These are phyloP conservation scores for Gentiana straminea DNA, from an alignment of 257 asterid species.

Conservation along the genomic window DNA sequence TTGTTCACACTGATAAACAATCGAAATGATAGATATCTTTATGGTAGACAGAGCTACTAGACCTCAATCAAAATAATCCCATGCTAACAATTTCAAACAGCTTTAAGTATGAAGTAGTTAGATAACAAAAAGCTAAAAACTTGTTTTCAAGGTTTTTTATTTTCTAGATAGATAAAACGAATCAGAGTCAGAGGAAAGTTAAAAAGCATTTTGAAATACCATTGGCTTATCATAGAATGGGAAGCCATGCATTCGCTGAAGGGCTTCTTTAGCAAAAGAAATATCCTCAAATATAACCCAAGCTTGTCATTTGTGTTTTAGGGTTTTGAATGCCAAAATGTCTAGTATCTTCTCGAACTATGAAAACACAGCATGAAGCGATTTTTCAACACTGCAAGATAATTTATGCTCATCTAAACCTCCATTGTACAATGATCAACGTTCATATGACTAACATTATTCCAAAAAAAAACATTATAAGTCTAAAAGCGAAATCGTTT, in stretches of 20 bases:
- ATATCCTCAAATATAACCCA: constrained; percentile 95
- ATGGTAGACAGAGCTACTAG: too few species aligned
- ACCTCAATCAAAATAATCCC: too few species aligned
- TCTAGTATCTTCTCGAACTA: constrained; percentile 90
- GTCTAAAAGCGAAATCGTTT: constrained; percentile 1
- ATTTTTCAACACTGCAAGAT: constrained; percentile 65
- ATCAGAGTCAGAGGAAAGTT: too few species aligned
- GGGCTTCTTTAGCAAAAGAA: constrained; percentile 71
- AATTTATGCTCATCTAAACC: constrained; percentile 9
- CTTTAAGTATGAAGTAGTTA: too few species aligned
- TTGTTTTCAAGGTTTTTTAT: too few species aligned
- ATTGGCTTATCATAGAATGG: constrained; percentile 93
- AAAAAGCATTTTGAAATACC: constrained; percentile 26
- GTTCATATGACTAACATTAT: neutral
- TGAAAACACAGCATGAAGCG: constrained; percentile 86
- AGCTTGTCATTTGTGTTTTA: constrained; percentile 96
- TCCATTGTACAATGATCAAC: neutral
- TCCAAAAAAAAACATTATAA: too few species aligned
- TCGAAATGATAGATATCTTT: too few species aligned
- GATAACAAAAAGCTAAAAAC: too few species aligned
- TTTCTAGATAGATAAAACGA: too few species aligned
- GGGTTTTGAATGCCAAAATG: constrained; percentile 98
- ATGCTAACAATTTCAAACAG: too few species aligned
- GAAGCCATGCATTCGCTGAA: constrained; percentile 93
- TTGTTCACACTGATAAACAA: too few species aligned